Percentiles rank a stretch among this genome's conserved stretches.
Conservation (phyloP, 129 eudicot species). For the Pulicaria dysenterica region DNA sequence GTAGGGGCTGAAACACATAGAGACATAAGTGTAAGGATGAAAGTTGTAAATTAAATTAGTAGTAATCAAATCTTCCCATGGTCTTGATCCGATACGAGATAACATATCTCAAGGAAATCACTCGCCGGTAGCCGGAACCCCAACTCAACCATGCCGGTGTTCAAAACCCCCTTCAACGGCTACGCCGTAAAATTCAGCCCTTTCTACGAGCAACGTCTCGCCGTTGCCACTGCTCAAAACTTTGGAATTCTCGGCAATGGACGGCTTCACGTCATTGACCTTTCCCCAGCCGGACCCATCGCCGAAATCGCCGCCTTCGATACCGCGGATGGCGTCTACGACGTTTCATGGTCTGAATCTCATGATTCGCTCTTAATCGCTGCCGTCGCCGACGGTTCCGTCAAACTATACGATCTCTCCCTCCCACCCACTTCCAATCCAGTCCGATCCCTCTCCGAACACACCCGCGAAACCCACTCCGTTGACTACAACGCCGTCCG, state of each 20-base stretch:
- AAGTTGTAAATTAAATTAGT: not conserved
- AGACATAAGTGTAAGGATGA: not conserved
- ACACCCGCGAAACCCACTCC: constrained; percentile 83
- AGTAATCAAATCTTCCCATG: not conserved
- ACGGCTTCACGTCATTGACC: constrained; percentile 79
- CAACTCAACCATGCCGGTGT: constrained; percentile 57
- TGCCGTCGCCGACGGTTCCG: constrained; percentile 93
- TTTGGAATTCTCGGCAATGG: constrained; percentile 86
- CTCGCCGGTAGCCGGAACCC: constrained; percentile 36
- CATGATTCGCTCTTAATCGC: constrained; percentile 85
- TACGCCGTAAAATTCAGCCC: constrained; percentile 98
- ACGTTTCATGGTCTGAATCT: constrained; percentile 92
- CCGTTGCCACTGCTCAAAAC: constrained; percentile 75
- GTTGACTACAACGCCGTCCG: constrained; percentile 83
- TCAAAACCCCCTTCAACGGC: constrained; percentile 92
- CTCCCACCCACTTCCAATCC: constrained; percentile 84
- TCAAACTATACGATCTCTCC: constrained; percentile 84
- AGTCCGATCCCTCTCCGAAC: constrained; percentile 75
- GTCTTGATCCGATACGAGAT: constrained; percentile 4
- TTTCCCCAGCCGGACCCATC: constrained; percentile 64
- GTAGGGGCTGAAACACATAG: not conserved
- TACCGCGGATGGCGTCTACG: constrained; percentile 97
- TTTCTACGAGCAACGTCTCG: constrained; percentile 70
- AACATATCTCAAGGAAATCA: constrained; percentile 28
- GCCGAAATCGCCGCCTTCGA: constrained; percentile 77